Base-by-base conservation (phyloP, 768 basidiomycete species). In the Boletus pseudopeckii region DNA sequence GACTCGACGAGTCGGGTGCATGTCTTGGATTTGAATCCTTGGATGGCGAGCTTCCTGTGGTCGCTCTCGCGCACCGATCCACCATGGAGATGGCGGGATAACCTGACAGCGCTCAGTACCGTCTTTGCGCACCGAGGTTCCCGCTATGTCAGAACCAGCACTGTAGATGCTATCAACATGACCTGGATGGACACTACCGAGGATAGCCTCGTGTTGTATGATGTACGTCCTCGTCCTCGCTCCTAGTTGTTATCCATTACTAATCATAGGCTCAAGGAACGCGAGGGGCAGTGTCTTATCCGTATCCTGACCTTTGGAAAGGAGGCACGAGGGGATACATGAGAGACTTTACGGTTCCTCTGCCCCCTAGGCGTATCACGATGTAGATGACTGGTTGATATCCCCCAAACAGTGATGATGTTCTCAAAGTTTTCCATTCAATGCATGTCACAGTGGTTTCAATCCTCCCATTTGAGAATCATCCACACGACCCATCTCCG, bases 401-500 rank as follows among this genome's bases (percentile, higher is more conserved):
- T 36, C 14, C 41, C 38, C 32, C 20, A 22, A 26, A 33, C 32
- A 34, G 28, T 7, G 40, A 33, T 18, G 26, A 53, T 45, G 9
- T 52, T 45, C 5, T 28, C 22, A 26, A 26, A 17, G 15, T 3
- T 36, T 40, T 15, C 33, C n/a, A 40, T 53, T 34, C 37, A 13
- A 28, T 56, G 43, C 13, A 38, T 41, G 45, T 42, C 28, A 36
- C 13, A 9, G 17, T 52, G 37, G 75, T 64, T 64, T 41, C 41
- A 2, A 15, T 53, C 53, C 5, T 3, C 75, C 82, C 84, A 84
- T 57, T 70, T 77, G 34, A 86, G 61, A 55, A 74, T 66, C 32
- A 88, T 78, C 82, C 85, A 88, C 40, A 91, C 74, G 18, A 90
- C 75, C 88, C 89, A 90, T 20, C 77, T 71, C 56, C 87, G 77